These are phyloP conservation scores for Vanrija pseudolonga DNA, from an alignment of 1,284 basidiomycete genomes.

Conservation along the genomic window DNA sequence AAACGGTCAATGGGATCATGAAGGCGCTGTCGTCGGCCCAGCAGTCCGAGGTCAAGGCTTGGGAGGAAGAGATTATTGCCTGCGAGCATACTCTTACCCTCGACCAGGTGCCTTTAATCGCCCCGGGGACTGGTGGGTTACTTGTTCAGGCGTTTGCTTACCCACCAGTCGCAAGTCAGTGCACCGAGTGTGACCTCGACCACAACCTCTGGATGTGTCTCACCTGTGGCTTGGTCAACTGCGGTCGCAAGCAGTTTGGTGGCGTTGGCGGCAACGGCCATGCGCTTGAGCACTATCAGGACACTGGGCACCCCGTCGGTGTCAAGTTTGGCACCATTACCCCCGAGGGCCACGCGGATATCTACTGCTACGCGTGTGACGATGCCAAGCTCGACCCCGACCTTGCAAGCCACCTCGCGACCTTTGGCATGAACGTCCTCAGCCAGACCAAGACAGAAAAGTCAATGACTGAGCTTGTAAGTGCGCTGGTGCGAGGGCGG, in stretches of 20 bases:
- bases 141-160: slow-evolving; percentile 20
- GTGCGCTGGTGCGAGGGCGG: slow-evolving; percentile 27
- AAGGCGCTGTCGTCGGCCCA: slow-evolving; percentile 80
- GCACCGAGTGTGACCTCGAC: slow-evolving; percentile 71
- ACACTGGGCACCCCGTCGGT: slow-evolving; percentile 73
- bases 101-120: slow-evolving; percentile 57
- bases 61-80: slow-evolving; percentile 88
- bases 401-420: slow-evolving; percentile 67
- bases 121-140: slow-evolving; percentile 31
- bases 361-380: slow-evolving; percentile 92
- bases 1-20: slow-evolving; percentile 70
- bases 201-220: slow-evolving; percentile 95
- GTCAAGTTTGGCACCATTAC: slow-evolving; percentile 98
- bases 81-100: slow-evolving; percentile 85
- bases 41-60: slow-evolving; percentile 91
- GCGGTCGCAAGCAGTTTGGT: slow-evolving; percentile 83
- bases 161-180: slow-evolving; percentile 65
- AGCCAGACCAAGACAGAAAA: slow-evolving; percentile 91
- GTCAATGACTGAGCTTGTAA: slow-evolving; percentile 89
- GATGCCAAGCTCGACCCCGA: slow-evolving; percentile 80
- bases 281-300: slow-evolving; percentile 74
- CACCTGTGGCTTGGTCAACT: slow-evolving; percentile 89
- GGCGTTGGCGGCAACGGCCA: slow-evolving; percentile 87
- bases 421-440: slow-evolving; percentile 83
- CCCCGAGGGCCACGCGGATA: slow-evolving; percentile 78